Conservation (phyloP, 345 rosid genomes). For the Erodium maritimum region DNA sequence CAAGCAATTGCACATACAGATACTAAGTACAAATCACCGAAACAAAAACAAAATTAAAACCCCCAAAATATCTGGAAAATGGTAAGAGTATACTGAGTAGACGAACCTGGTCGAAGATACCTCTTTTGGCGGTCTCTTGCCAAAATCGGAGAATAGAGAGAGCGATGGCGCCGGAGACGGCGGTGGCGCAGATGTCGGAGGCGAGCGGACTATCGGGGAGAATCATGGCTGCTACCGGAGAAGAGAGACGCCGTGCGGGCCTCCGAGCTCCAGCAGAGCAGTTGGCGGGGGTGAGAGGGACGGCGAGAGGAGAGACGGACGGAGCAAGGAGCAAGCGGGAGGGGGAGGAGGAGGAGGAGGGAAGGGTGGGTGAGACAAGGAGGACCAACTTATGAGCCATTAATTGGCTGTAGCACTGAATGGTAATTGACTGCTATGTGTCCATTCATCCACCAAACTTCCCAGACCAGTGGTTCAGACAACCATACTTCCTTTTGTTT, state of each 20-base stretch:
- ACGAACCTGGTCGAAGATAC: neutral
- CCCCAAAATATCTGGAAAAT: neutral
- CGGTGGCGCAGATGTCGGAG: neutral
- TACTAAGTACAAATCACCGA: neutral
- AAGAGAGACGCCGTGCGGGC: neutral
- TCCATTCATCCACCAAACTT: too few relatives aligned
- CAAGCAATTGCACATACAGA: neutral
- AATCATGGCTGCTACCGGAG: neutral
- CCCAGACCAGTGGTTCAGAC: too few relatives aligned
- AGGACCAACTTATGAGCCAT: too few relatives aligned
- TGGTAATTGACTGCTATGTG: too few relatives aligned
- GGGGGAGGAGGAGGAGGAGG: neutral
- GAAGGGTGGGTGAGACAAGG: too few relatives aligned
- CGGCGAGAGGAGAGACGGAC: neutral
- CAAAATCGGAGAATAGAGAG: neutral
- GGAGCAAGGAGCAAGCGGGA: neutral
- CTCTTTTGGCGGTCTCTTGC: neutral
- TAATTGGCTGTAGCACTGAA: too few relatives aligned
- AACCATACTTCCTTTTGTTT: too few relatives aligned
- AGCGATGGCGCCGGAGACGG: neutral
- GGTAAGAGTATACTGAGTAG: too few relatives aligned
- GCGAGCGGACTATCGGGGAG: neutral
- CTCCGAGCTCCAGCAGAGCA: neutral
- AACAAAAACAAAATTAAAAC: neutral
- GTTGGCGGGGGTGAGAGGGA: neutral